phyloP scores from a whole-genome alignment of 345 rosid species.

The Xanthoceras sorbifolium region DNA sequence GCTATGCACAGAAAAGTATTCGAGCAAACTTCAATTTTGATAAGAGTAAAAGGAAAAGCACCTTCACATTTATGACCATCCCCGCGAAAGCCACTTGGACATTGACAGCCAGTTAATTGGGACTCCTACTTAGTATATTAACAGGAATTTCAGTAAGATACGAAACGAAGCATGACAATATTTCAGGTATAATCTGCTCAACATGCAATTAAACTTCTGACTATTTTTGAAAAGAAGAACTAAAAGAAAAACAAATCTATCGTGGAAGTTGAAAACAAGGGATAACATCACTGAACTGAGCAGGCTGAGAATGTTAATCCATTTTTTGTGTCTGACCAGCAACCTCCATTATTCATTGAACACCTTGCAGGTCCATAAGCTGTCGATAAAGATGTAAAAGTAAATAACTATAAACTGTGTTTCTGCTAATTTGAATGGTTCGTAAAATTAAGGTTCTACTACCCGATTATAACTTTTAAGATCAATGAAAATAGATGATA shows the following conservation, averaged over 20 bases:
- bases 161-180: background rate
- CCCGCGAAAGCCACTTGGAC: conserved; percentile 79
- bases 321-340: conserved; percentile 79
- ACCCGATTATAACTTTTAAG: no score
- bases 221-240: background rate
- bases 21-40: background rate
- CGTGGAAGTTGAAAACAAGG: conserved; percentile 1
- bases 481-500: background rate
- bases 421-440: no score
- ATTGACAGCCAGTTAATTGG: conserved; percentile 63
- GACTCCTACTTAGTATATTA: conserved; percentile 49
- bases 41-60: conserved; percentile 16
- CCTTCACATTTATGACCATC: conserved; percentile 80
- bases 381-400: conserved; percentile 32
- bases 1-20: background rate
- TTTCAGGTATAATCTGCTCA: background rate
- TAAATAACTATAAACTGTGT: background rate
- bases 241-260: background rate
- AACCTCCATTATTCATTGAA: conserved; percentile 68
- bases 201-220: background rate
- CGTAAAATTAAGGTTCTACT: no score
- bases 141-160: background rate
- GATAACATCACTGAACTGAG: conserved; percentile 56
- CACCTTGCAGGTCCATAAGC: conserved; percentile 86
- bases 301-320: conserved; percentile 76